phyloP scores from a whole-genome alignment of 495 filamentous ascomycete genomes.

The Hyaloscypha finlandica region DNA sequence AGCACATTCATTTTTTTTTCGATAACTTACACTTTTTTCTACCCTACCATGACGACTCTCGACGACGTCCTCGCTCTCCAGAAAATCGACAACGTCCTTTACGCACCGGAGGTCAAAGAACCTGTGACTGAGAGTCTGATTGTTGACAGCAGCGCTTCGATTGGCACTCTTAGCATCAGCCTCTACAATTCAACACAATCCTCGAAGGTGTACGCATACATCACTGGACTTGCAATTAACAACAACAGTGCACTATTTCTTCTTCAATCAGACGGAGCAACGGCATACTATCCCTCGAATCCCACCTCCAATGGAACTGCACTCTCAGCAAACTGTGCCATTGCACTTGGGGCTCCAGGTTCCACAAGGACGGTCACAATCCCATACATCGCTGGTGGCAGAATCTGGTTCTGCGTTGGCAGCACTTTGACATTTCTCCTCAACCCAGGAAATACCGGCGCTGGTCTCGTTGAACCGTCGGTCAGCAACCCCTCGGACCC shows the following conservation, averaged over 20 bases:
- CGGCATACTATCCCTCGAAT: conserved; percentile 52
- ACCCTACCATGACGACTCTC: conserved; percentile 33
- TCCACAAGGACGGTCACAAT: conserved; percentile 60
- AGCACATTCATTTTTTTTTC: conserved; percentile 2
- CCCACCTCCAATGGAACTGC: conserved; percentile 46
- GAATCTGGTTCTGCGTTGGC: conserved; percentile 69
- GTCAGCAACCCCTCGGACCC: conserved; percentile 64
- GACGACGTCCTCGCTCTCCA: conserved; percentile 30
- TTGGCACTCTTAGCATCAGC: conserved; percentile 7
- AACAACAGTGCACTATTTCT: conserved; percentile 61
- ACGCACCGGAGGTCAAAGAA: conserved; percentile 16
- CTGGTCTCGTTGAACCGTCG: conserved; percentile 69
- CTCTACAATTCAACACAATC: conserved; percentile 46
- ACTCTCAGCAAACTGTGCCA: conserved; percentile 59
- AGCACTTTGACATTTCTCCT: conserved; percentile 65
- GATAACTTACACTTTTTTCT: conserved; percentile 38
- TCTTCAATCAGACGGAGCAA: conserved; percentile 55
- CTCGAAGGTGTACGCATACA: conserved; percentile 62
- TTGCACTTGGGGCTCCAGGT: conserved; percentile 62
- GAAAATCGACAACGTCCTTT: conserved; percentile 27
- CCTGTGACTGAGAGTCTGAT: conserved; percentile 1
- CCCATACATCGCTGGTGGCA: conserved; percentile 63
- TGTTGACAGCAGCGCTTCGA: not conserved
- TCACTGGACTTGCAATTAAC: conserved; percentile 68
- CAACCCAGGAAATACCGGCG: conserved; percentile 56